phyloP scores from a whole-genome alignment of 2,329 filamentous ascomycete species.

The Trichoderma cornu-damae region DNA sequence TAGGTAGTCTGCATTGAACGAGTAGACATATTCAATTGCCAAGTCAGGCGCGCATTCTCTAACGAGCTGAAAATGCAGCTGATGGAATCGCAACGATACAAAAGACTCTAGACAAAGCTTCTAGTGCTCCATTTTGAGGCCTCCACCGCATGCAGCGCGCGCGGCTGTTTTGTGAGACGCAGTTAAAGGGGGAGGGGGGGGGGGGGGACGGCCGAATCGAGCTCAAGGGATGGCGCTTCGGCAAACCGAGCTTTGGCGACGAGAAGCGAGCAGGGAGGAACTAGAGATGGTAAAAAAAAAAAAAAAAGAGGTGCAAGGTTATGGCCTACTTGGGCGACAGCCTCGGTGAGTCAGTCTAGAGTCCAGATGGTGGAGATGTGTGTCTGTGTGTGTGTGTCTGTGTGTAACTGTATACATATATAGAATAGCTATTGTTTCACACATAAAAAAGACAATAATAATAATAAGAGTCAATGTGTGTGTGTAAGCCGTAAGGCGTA shows the following conservation, averaged over 20 bases:
- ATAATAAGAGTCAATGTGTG: background rate
- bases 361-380: slow-evolving; percentile 11
- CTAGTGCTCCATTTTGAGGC: background rate
- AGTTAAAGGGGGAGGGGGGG: too few relatives aligned
- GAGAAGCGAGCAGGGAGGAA: background rate
- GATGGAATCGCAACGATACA: background rate
- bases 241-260: slow-evolving; percentile 5
- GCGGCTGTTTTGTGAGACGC: slow-evolving; percentile 4
- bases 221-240: background rate
- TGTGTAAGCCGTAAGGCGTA: too few relatives aligned
- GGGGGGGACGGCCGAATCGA: slow-evolving; percentile 3
- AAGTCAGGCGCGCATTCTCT: slow-evolving; percentile 2
- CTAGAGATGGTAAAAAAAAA: too few relatives aligned
- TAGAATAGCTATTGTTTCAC: slow-evolving; percentile 3
- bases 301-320: background rate
- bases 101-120: background rate
- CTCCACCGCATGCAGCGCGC: background rate
- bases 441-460: too few relatives aligned
- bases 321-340: slow-evolving; percentile 9
- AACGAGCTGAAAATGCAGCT: slow-evolving; percentile 13
- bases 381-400: too few relatives aligned
- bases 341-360: background rate
- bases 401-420: slow-evolving; percentile 1
- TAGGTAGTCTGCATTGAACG: background rate
- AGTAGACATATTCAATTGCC: background rate